Percentiles rank a stretch among this genome's conserved stretches.
phyloP scores from a whole-genome alignment of 1,139 yeast species.

The Candida mesenterica region DNA sequence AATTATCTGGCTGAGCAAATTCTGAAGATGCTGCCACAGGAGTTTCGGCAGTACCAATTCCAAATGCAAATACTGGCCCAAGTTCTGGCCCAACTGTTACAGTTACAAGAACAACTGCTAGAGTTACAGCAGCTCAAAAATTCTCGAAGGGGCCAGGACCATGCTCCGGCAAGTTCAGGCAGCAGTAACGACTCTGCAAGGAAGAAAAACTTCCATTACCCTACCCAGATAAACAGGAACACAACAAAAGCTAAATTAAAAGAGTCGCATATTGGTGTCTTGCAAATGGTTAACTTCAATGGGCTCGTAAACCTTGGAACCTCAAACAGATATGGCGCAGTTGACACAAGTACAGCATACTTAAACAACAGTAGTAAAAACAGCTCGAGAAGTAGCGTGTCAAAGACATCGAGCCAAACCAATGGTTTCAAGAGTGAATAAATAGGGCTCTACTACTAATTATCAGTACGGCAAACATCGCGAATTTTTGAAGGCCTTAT shows the following conservation, averaged over 20 bases:
- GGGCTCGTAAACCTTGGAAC: slow-evolving; percentile 17
- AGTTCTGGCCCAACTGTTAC: slow-evolving; percentile 1
- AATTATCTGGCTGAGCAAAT: too few relatives aligned
- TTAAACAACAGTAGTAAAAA: slow-evolving; percentile 20
- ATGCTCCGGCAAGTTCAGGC: slow-evolving; percentile 4
- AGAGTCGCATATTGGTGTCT: slow-evolving; percentile 23
- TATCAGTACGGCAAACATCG: too few relatives aligned
- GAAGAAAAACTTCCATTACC: slow-evolving; percentile 10
- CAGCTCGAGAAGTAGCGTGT: background rate
- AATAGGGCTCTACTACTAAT: too few relatives aligned
- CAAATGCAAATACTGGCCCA: background rate
- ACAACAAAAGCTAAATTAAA: slow-evolving; percentile 20
- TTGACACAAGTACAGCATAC: slow-evolving; percentile 22
- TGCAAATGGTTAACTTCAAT: slow-evolving; percentile 24
- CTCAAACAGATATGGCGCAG: slow-evolving; percentile 29
- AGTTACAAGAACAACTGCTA: background rate
- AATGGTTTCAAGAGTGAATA: too few relatives aligned
- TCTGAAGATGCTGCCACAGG: background rate
- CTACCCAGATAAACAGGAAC: slow-evolving; percentile 16
- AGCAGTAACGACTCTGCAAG: background rate
- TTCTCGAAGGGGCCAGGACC: background rate
- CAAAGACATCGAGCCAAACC: too few relatives aligned
- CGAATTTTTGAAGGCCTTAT: background rate
- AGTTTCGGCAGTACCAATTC: background rate
- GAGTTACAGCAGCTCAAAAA: slow-evolving; percentile 1